Evolutionary conservation across 495 filamentous ascomycete species (phyloP).

Genomic region (Pseudotulostoma volvatum): DNA sequence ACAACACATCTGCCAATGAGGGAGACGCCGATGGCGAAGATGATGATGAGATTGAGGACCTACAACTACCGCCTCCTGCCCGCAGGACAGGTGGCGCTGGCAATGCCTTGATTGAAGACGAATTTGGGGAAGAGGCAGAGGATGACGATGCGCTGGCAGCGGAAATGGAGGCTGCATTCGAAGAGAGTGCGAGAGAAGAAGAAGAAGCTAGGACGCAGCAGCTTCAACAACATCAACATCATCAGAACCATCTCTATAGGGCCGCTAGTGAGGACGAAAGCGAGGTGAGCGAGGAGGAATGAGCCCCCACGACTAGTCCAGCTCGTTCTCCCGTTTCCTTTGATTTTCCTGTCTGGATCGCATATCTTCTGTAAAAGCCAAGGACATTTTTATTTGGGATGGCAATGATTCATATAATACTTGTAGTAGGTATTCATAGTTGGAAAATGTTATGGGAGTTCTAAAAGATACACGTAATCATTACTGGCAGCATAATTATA

Average conservation of each 20-base stretch:
- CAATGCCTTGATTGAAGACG: conserved; percentile 3
- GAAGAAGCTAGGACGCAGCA: conserved; percentile 22
- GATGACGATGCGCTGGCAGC: conserved; percentile 25
- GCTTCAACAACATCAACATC: conserved; percentile 17
- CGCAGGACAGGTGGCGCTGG: conserved; percentile 6
- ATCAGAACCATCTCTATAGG: conserved; percentile 12
- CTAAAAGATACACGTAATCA: no score
- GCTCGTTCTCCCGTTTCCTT: no score
- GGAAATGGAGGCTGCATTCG: conserved; percentile 35
- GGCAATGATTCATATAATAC: no score
- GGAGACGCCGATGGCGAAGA: conserved; percentile 16
- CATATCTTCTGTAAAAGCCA: no score
- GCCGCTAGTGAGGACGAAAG: conserved; percentile 32
- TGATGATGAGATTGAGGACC: conserved; percentile 22
- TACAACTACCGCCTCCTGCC: conserved; percentile 26
- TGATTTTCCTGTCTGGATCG: no score
- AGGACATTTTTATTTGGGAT: no score
- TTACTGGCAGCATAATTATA: no score
- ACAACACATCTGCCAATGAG: conserved; percentile 20
- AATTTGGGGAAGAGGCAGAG: conserved; percentile 10
- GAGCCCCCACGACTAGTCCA: no score
- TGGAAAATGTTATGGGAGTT: no score
- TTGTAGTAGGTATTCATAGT: no score
- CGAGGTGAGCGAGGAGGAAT: conserved; percentile 35
- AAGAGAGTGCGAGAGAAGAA: conserved; percentile 24